Base-by-base conservation (phyloP, 78 protist genomes). In the Isochrysis galbana region DNA sequence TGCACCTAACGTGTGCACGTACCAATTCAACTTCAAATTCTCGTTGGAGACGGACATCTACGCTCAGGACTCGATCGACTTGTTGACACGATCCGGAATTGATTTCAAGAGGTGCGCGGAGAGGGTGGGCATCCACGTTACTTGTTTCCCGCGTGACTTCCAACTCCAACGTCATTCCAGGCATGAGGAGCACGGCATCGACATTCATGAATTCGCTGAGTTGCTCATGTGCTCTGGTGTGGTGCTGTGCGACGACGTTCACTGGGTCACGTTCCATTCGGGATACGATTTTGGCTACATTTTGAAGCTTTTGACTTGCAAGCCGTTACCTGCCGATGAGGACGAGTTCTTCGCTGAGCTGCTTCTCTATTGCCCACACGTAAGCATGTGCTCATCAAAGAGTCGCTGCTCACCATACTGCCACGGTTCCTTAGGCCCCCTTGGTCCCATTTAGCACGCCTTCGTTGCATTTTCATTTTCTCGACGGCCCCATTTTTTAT, bases 21-120 rank as follows among this genome's bases (percentile, higher is more conserved):
- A 99, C 99, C 99, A 99, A 94, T 98, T 99, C 91, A 98, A 99
- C 95, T 99, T 99, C 94, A 94, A 94, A 46, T 99, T 99, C 94
- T 72, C 83, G 5, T 70, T 93, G 29, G 39, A 1, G 92, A 5
- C 29, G n/a, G 99, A 99, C 91, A 95, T 96, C 95, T 96, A 96
- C 91, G 99, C 99, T 42, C 96, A 96, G 90, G 99, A 98, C 93
- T 95, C 98, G 34, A 98, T 98, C 54, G 98, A 98, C 67, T 93
- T 98, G 42, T 95, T 99, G 39, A 87, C 94, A 29, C 83, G 95
- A 45, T 96, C 99, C 2, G 99, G 99, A 38, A 96, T 99, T 36
- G 96, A 98, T 70, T 99, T 99, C 94, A 80, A 97, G 41, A 82
- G 84, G 51, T 92, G 92, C 88, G 94, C 90, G 45, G 87, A 51